These are phyloP conservation scores for Monosporascus sp. DNA, from an alignment of 2,329 filamentous ascomycete species.

Conservation along the genomic window DNA sequence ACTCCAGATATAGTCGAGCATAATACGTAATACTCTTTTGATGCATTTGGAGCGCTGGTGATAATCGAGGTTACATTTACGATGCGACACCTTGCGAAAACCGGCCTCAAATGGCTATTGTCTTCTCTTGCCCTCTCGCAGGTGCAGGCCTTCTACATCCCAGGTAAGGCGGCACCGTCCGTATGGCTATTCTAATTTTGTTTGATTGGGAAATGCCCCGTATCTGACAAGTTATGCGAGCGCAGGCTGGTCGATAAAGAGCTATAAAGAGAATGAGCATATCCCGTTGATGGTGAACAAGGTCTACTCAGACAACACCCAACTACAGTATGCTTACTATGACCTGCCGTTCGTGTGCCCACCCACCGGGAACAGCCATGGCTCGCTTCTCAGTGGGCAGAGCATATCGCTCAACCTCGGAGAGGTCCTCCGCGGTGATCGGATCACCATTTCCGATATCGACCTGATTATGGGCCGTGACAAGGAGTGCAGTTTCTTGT, in stretches of 20 bases:
- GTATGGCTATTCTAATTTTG: background rate
- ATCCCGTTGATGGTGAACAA: conserved; percentile 90
- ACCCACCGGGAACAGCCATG: conserved; percentile 62
- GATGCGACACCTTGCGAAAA: conserved; percentile 19
- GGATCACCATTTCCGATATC: conserved; percentile 80
- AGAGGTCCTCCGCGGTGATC: conserved; percentile 80
- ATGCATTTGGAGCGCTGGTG: conserved; percentile 14
- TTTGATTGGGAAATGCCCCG: conserved; percentile 6
- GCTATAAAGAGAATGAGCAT: conserved; percentile 68
- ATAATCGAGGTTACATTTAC: conserved; percentile 10
- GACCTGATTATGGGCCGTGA: conserved; percentile 74
- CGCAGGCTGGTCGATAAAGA: conserved; percentile 74
- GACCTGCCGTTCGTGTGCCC: conserved; percentile 85
- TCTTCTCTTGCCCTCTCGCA: conserved; percentile 42
- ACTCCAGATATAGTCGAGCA: conserved; percentile 1
- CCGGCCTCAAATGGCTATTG: conserved; percentile 38
- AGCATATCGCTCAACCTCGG: conserved; percentile 79
- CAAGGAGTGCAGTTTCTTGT: conserved; percentile 66
- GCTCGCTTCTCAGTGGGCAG: conserved; percentile 68
- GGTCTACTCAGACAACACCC: conserved; percentile 82
- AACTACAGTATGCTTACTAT: conserved; percentile 88
- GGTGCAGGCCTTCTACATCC: conserved; percentile 74
- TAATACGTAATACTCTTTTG: conserved; percentile 3
- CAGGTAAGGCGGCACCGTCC: conserved; percentile 53
- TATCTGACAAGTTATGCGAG: conserved; percentile 7